Evolutionary conservation across 2,329 filamentous ascomycete species (phyloP).

Genomic region (Botrytis medusae): DNA sequence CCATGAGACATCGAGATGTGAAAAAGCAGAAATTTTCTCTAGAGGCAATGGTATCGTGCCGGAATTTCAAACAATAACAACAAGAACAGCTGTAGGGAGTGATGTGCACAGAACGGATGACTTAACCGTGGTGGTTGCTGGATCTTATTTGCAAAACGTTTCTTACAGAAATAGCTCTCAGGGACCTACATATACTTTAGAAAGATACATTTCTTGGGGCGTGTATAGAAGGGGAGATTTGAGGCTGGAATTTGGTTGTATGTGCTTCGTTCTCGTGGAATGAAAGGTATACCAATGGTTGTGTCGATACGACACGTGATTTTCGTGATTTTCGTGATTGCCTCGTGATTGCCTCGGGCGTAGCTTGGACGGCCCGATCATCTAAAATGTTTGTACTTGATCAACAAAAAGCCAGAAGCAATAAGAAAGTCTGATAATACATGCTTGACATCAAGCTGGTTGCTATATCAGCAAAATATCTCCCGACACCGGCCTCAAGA

Average conservation of each 20-base stretch:
- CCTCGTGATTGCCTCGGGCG: background rate
- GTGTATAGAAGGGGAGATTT: background rate
- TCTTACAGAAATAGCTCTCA: background rate
- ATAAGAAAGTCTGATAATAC: background rate
- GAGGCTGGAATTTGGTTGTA: background rate
- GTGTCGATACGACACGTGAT: background rate
- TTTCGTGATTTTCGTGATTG: background rate
- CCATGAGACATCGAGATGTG: no score
- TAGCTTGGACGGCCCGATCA: background rate
- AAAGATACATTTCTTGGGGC: no score
- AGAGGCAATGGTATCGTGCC: no score
- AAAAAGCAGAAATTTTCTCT: no score
- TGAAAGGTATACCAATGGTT: background rate
- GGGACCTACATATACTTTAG: background rate
- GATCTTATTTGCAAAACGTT: background rate
- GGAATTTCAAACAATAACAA: no score
- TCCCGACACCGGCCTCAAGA: background rate
- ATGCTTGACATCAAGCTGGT: background rate
- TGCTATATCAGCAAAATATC: background rate
- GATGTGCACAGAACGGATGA: no score
- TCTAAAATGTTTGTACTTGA: background rate
- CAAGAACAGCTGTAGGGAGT: no score
- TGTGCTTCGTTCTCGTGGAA: background rate
- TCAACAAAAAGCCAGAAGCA: background rate
- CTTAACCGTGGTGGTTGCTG: no score